Conservation (phyloP, 2,329 filamentous ascomycete species). For the Nectriaceae sp. region DNA sequence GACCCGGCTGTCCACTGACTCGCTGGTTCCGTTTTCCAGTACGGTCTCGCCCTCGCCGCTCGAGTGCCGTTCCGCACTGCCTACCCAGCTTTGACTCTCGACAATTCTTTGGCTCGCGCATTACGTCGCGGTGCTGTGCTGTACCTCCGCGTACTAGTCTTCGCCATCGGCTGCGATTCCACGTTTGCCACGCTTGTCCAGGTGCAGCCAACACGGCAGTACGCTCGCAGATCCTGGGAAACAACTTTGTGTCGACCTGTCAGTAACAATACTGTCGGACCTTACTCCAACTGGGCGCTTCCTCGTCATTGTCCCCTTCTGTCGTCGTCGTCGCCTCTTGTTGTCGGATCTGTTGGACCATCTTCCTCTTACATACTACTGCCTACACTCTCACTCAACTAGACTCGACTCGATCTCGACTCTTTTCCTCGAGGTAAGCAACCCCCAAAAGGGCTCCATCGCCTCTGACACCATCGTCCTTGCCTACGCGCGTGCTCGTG, state of each 20-base stretch:
- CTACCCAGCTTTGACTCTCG: conserved; percentile 6
- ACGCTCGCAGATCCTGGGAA: neutral
- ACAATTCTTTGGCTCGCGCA: neutral
- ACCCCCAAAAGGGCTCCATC: conserved; percentile 19
- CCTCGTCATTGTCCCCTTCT: neutral
- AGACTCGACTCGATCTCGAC: no score
- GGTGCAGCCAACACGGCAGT: conserved; percentile 1
- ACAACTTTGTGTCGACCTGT: neutral
- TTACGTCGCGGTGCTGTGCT: neutral
- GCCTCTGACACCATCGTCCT: conserved; percentile 26
- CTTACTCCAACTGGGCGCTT: neutral
- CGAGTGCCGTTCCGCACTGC: neutral
- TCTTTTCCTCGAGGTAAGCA: no score
- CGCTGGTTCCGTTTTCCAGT: neutral
- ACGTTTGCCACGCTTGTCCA: conserved; percentile 3
- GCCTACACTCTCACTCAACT: no score
- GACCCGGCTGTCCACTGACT: neutral
- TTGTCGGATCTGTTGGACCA: conserved; percentile 1
- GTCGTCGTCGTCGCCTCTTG: conserved; percentile 8
- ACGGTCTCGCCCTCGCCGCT: neutral
- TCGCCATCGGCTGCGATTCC: neutral
- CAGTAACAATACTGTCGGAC: no score
- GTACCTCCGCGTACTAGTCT: neutral
- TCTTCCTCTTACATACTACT: no score
- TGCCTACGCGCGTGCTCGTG: conserved; percentile 15